Evolutionary conservation across 1,139 yeast genomes (phyloP).

Genomic region (Blastobotrys raffinosifermentans): DNA sequence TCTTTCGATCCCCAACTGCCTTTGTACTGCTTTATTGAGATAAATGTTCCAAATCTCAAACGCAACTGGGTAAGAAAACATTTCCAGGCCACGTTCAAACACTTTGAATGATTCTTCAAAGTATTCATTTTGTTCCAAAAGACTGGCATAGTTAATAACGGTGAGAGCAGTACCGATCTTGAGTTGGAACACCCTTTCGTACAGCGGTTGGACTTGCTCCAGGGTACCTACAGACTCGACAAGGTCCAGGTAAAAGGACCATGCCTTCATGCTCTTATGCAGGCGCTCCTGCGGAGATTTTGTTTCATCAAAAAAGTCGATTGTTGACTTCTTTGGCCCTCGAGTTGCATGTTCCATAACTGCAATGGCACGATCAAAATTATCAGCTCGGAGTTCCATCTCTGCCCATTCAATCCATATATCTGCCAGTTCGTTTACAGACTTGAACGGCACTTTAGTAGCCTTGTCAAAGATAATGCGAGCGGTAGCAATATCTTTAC

Average conservation of each 20-base stretch:
- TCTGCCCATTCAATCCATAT: conserved; percentile 74
- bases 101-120: conserved; percentile 53
- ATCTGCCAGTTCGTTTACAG: conserved; percentile 58
- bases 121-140: conserved; percentile 46
- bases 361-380: conserved; percentile 47
- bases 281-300: conserved; percentile 53
- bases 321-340: conserved; percentile 35
- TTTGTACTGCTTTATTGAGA: conserved; percentile 45
- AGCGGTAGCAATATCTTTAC: conserved; percentile 52
- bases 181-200: conserved; percentile 53
- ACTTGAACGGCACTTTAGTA: conserved; percentile 60
- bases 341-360: conserved; percentile 49
- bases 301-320: conserved; percentile 40
- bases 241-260: conserved; percentile 72
- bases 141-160: conserved; percentile 60
- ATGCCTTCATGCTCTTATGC: conserved; percentile 55
- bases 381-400: conserved; percentile 49
- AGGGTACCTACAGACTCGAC: conserved; percentile 56
- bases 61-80: conserved; percentile 58
- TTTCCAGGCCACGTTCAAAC: conserved; percentile 59
- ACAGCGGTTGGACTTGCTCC: conserved; percentile 42
- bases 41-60: conserved; percentile 73
- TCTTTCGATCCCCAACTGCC: conserved; percentile 45
- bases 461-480: conserved; percentile 60
- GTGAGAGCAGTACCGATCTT: conserved; percentile 67